phyloP scores from a whole-genome alignment of 345 rosid genomes.

The Citrus sp. region DNA sequence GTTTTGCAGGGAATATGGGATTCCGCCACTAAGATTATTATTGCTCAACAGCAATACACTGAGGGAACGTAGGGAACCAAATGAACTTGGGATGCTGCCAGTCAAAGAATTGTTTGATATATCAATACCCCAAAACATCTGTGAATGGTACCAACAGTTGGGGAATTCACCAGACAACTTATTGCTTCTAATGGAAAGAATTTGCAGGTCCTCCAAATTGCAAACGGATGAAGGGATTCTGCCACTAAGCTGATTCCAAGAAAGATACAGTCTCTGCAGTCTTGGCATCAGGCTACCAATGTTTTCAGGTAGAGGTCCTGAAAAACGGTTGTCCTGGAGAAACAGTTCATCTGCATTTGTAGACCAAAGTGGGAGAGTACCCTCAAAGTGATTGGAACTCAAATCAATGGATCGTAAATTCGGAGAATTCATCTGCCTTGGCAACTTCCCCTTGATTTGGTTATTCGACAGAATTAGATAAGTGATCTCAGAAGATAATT shows the following conservation, averaged over 20 bases:
- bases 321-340: constrained; percentile 44
- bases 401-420: constrained; percentile 33
- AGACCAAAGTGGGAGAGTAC: constrained; percentile 51
- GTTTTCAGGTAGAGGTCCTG: constrained; percentile 41
- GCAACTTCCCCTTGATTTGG: constrained; percentile 38
- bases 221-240: constrained; percentile 40
- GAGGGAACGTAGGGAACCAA: constrained; percentile 40
- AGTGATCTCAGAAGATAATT: constrained; percentile 30
- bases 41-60: constrained; percentile 39
- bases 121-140: constrained; percentile 43
- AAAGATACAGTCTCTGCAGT: constrained; percentile 34
- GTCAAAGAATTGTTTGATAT: constrained; percentile 41
- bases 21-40: constrained; percentile 39
- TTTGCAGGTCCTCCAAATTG: constrained; percentile 33
- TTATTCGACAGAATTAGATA: constrained; percentile 44
- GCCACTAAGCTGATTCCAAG: constrained; percentile 36
- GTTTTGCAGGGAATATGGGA: constrained; percentile 48
- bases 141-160: constrained; percentile 37
- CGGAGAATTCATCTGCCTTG: constrained; percentile 31
- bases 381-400: constrained; percentile 45
- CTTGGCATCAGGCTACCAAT: constrained; percentile 41
- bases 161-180: constrained; percentile 39
- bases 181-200: constrained; percentile 39
- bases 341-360: constrained; percentile 37
- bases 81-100: constrained; percentile 40